phyloP scores from a whole-genome alignment of 2,329 filamentous ascomycete species.

The Cladosporium sp. region DNA sequence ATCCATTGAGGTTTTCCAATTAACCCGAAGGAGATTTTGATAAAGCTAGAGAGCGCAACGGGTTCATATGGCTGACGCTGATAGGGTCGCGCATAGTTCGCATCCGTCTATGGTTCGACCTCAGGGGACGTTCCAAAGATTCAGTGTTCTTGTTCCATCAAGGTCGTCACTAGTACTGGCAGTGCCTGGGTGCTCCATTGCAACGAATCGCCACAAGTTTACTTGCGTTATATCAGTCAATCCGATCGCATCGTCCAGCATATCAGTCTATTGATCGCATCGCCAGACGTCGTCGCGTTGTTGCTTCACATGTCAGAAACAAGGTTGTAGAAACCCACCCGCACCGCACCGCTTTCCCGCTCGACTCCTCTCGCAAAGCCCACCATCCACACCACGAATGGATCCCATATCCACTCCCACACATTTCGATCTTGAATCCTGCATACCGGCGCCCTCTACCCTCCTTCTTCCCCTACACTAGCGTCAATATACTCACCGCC shows the following conservation, averaged over 20 bases:
- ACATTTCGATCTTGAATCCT: conserved; percentile 13
- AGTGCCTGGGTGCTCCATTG: neutral
- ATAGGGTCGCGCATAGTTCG: neutral
- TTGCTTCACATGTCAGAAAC: conserved; percentile 4
- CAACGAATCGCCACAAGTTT: neutral
- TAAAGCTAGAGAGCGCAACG: neutral
- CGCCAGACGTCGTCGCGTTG: neutral
- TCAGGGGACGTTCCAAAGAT: neutral
- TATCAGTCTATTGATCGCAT: neutral
- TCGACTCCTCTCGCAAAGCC: neutral
- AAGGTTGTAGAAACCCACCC: conserved; percentile 15
- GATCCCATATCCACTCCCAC: conserved; percentile 11
- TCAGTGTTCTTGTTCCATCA: neutral
- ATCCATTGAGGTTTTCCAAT: neutral
- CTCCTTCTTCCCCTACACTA: conserved; percentile 5
- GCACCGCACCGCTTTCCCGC: conserved; percentile 24
- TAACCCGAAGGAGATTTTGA: neutral
- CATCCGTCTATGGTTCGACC: neutral
- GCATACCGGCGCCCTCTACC: conserved; percentile 10
- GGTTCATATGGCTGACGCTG: neutral
- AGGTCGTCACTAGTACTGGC: neutral
- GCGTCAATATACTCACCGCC: conserved; percentile 13
- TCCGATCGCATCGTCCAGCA: neutral
- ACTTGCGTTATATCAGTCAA: neutral
- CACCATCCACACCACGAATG: neutral